These are phyloP conservation scores for Fraxinus latifolia DNA, from an alignment of 305 asterid species.

Conservation along the genomic window DNA sequence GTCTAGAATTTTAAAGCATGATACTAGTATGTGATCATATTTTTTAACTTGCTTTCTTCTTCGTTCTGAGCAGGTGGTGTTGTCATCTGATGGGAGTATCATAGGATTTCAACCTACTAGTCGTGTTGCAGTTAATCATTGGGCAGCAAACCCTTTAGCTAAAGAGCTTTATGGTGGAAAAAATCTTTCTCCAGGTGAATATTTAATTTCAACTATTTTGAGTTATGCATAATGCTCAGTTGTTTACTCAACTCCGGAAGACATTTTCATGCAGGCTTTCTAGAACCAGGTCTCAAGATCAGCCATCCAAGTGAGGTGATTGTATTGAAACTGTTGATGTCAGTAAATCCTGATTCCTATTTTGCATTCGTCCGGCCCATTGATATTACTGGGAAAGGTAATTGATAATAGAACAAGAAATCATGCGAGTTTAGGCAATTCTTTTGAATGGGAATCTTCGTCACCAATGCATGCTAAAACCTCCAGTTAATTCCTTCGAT, in stretches of 20 bases:
- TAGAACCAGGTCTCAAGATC: slow-evolving; percentile 64
- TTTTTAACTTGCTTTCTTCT: slow-evolving; percentile 7
- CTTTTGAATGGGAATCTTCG: not conserved
- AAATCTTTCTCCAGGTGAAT: slow-evolving; percentile 66
- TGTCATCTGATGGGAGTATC: slow-evolving; percentile 52
- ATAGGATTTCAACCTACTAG: slow-evolving; percentile 74
- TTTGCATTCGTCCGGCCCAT: slow-evolving; percentile 71
- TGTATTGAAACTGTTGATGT: slow-evolving; percentile 64
- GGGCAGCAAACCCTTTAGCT: slow-evolving; percentile 75
- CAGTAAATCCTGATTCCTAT: slow-evolving; percentile 47
- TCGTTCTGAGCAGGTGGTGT: slow-evolving; percentile 43
- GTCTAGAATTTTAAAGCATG: not conserved
- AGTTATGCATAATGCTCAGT: not conserved
- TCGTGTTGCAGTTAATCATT: slow-evolving; percentile 67
- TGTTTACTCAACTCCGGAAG: not conserved
- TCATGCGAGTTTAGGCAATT: not conserved
- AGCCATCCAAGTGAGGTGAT: slow-evolving; percentile 39
- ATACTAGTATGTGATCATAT: not conserved
- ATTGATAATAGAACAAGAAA: not conserved
- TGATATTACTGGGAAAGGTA: slow-evolving; percentile 17
- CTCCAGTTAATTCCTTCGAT: too few species aligned
- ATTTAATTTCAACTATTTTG: not conserved
- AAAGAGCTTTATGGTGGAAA: slow-evolving; percentile 64
- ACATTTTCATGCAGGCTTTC: slow-evolving; percentile 46
- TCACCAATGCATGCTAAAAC: not conserved